Evolutionary conservation across 371 early-diverging fungal genomes (phyloP), one percentile per base, ranked within the genome.

Genomic region (Syncephalis plumigaleata): DNA sequence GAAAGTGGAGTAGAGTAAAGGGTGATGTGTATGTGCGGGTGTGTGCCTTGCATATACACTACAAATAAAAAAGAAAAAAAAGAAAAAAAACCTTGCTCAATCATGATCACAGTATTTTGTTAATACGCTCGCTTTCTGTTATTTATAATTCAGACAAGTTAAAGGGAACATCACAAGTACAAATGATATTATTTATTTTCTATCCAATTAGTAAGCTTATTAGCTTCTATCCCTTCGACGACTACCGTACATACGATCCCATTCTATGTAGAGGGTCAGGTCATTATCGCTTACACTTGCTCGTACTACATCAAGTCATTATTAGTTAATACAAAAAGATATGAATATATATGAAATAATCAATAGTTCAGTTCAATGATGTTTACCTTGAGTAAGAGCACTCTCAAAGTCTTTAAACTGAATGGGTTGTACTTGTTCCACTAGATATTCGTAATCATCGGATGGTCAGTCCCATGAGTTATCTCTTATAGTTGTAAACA

Each of bases 281-380:
- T 92, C 93, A 48, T 66, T 67, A 15, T 67, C 63, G 27, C 83
- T 80, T 8, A 93, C 94, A 63, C 84, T 84, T 9, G 91, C 85
- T 17, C 84, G 63, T 26, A 93, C 61, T 31, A 31, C 31, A 31
- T 7, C 31, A 31, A n/a, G n/a, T 31, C 11, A 31, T 31, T 53
- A 26, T 9, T 3, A n/a, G 2, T 23, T 27, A 31, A 42, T 13
- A 40, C 5, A 20, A 47, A 38, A 16, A 39, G 15, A 9, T n/a
- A 3, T 11, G 39, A 22, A 17, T 47, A 24, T 13, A 47, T 38
- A 7, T 22, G 24, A 1, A 39, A 18, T 18, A 39, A 31, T 37
- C 36, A 51, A 18, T 31, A 51, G 39, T 13, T 47, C 47, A n/a
- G 9, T n/a, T 9, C 39, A 47, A 47, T 47, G 17, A n/a, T n/a